These are phyloP conservation scores for Backusella sp. DNA, from an alignment of 192 early-diverging fungal species.

Conservation along the genomic window DNA sequence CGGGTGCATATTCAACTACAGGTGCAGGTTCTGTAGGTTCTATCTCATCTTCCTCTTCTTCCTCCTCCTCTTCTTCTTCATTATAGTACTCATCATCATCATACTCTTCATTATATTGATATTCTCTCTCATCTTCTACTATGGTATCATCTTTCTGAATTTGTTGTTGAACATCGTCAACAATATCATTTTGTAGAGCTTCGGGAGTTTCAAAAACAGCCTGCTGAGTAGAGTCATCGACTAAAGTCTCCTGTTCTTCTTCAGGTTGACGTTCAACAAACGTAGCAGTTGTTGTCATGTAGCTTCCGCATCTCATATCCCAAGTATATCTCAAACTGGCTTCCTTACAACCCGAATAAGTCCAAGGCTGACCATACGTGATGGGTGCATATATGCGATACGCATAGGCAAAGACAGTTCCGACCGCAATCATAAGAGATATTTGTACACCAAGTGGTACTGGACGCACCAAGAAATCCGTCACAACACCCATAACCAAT, in stretches of 20 bases:
- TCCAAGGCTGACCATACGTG: constrained; percentile 83
- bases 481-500: constrained; percentile 63
- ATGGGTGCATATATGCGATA: constrained; percentile 75
- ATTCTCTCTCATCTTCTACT: neutral
- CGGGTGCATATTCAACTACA: neutral
- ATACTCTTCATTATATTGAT: neutral
- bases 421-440: constrained; percentile 29
- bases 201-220: neutral
- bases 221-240: neutral
- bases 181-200: neutral
- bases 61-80: neutral
- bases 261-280: neutral
- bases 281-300: neutral
- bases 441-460: constrained; percentile 42
- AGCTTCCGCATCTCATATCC: constrained; percentile 18
- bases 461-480: constrained; percentile 73
- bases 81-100: neutral
- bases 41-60: neutral
- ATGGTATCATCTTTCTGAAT: neutral
- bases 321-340: constrained; percentile 12
- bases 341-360: constrained; percentile 56
- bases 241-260: neutral
- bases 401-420: constrained; percentile 50
- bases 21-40: constrained; percentile 13
- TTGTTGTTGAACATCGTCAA: neutral